Percentiles rank a stretch among this genome's conserved stretches.
Evolutionary conservation across 108 stramenopile species (phyloP).

Genomic region (Nitzschia palea): DNA sequence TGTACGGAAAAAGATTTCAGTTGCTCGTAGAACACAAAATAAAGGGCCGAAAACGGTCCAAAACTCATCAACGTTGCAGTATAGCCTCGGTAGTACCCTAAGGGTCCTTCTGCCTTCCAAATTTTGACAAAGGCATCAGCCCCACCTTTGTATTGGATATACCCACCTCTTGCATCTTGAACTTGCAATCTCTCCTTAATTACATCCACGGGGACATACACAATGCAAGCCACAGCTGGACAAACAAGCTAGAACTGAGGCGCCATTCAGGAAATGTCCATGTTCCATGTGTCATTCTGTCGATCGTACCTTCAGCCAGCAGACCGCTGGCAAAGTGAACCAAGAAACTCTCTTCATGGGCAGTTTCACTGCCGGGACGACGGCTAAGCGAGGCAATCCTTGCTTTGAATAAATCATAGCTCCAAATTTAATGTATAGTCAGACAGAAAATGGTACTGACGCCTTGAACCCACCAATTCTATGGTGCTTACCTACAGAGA

Average conservation of each 20-base stretch:
- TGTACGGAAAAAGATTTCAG: constrained; percentile 55
- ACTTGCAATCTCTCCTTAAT: constrained; percentile 98
- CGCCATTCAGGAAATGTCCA: no score
- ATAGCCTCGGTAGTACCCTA: constrained; percentile 93
- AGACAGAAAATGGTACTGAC: neutral
- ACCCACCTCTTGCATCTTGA: constrained; percentile 40
- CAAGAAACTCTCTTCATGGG: constrained; percentile 36
- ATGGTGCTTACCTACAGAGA: constrained; percentile 74
- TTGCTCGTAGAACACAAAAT: constrained; percentile 95
- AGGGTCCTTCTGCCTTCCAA: constrained; percentile 70
- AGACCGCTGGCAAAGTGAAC: constrained; percentile 79
- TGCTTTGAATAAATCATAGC: constrained; percentile 73
- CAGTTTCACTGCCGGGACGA: neutral
- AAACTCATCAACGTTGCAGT: constrained; percentile 92
- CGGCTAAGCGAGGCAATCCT: constrained; percentile 19
- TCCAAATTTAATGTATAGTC: neutral
- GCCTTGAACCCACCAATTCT: neutral
- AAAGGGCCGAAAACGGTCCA: constrained; percentile 43
- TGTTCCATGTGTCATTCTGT: no score
- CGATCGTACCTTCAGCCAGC: constrained; percentile 67
- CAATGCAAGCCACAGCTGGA: constrained; percentile 79
- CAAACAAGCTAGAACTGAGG: no score
- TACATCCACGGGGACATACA: constrained; percentile 98
- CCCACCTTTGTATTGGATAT: constrained; percentile 66
- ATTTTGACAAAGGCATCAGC: constrained; percentile 83